Evolutionary conservation across 164 flowering plant genomes (phyloP), one percentile per base, ranked within the genome.

Genomic region (Dillenia suffruticosa): DNA sequence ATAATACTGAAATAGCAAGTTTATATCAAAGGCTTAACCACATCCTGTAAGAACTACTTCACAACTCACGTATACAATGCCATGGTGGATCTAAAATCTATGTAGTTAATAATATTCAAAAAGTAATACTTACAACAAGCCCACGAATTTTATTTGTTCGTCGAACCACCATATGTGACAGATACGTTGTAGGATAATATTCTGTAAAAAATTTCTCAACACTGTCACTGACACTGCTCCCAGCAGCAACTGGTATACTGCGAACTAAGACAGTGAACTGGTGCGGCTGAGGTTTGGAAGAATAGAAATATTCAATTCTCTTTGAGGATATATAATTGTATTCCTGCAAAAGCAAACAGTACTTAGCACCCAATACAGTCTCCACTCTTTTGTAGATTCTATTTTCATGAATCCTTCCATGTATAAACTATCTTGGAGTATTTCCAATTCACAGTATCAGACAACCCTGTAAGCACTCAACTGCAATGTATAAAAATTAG

Each of bases 231-330:
- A 86, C 65, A 45, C 78, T 83, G 66, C 72, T 70, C 15, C 84
- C 89, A 51, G 68, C 68, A 17, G 84, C 59, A 47, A 63, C 66
- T 61, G 98, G 96, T 46, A 89, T 82, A 57, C 88, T 73, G 52
- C 89, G 88, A 68, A 91, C 95, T 65, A 94, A 70, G 74, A 91
- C 70, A 60, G 96, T 88, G 74, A 94, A 91, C 46, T 91, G 90
- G 70, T 83, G 84, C 10, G 93, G 87, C 76, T 81, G 90, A 76
- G 96, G 99, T 70, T 81, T 77, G 63, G 95, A 89, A 53, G 92
- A 68, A 74, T 64, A 74, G 65, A 91, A 89, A 68, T 58, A 89
- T 12, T 68, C 79, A 56, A 89, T 68, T 77, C 99, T 79, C 74
- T 85, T 89, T 10, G 71, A 71, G 57, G 90, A 65, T 65, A 94